These are phyloP conservation scores for Linum trigynum DNA, from an alignment of 345 rosid genomes.

Conservation along the genomic window DNA sequence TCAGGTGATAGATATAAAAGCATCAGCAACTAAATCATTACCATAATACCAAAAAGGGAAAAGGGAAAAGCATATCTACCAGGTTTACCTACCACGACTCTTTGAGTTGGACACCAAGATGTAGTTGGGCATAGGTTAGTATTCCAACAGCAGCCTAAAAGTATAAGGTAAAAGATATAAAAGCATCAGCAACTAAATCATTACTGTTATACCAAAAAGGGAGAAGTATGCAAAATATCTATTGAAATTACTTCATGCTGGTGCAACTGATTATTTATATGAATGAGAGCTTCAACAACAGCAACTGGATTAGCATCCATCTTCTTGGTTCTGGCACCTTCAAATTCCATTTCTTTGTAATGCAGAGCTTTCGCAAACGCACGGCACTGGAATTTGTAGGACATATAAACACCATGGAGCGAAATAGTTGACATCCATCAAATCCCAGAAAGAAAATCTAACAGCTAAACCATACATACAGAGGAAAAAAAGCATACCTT, in stretches of 20 bases:
- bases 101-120: constrained; percentile 81
- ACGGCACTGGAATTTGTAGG: constrained; percentile 51
- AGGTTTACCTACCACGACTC: constrained; percentile 68
- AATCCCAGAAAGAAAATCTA: background rate
- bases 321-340: constrained; percentile 75
- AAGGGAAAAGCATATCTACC: background rate
- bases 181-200: background rate
- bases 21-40: background rate
- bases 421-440: background rate
- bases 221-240: constrained; percentile 3
- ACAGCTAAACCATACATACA: background rate
- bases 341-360: constrained; percentile 99
- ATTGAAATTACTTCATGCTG: constrained; percentile 69
- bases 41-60: background rate
- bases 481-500: constrained; percentile 44
- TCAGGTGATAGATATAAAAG: background rate
- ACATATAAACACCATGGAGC: background rate
- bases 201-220: background rate
- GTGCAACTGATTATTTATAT: constrained; percentile 94
- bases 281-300: constrained; percentile 95
- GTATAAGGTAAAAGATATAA: background rate
- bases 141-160: constrained; percentile 96
- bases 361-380: constrained; percentile 98
- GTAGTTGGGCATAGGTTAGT: constrained; percentile 90
- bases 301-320: constrained; percentile 97